Percentiles rank a stretch among this genome's conserved stretches.
Conservation (phyloP, 305 asterid species). For the Ilex paraguariensis region DNA sequence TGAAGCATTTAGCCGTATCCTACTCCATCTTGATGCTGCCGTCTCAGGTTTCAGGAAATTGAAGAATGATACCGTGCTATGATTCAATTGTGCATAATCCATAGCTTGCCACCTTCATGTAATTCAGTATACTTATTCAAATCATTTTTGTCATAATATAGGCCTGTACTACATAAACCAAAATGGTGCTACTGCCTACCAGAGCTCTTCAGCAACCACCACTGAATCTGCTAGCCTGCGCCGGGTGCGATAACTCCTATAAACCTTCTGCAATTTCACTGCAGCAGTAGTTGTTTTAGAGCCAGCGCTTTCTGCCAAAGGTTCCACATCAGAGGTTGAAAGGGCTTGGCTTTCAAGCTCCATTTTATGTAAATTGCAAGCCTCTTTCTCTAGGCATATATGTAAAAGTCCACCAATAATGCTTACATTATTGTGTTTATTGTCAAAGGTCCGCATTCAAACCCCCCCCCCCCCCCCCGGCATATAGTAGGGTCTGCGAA, state of each 20-base stretch:
- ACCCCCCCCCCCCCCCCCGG: no score
- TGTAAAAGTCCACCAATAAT: not conserved
- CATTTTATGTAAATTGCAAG: no score
- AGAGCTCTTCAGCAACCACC: constrained; percentile 80
- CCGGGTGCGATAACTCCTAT: constrained; percentile 74
- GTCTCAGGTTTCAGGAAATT: constrained; percentile 79
- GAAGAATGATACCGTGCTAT: constrained; percentile 85
- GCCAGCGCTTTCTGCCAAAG: not conserved
- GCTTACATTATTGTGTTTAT: not conserved
- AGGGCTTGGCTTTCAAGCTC: not conserved
- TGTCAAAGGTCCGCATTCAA: no score
- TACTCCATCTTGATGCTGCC: constrained; percentile 83
- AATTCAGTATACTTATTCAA: no score
- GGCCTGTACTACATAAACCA: no score
- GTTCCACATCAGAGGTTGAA: not conserved
- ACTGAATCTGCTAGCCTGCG: constrained; percentile 95
- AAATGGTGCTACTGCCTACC: constrained; percentile 26
- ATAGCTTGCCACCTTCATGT: constrained; percentile 53
- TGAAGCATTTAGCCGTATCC: constrained; percentile 68
- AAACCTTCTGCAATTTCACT: constrained; percentile 76
- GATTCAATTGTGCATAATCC: constrained; percentile 77
- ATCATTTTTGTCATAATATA: no score
- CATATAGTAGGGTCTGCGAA: no score
- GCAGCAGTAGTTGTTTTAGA: constrained; percentile 37
- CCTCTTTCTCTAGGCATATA: no score